A percentile compares a stretch with the other conserved stretches of the same genome.
phyloP scores from a whole-genome alignment of 257 asterid species.

The Paraleonurus japonicus region DNA sequence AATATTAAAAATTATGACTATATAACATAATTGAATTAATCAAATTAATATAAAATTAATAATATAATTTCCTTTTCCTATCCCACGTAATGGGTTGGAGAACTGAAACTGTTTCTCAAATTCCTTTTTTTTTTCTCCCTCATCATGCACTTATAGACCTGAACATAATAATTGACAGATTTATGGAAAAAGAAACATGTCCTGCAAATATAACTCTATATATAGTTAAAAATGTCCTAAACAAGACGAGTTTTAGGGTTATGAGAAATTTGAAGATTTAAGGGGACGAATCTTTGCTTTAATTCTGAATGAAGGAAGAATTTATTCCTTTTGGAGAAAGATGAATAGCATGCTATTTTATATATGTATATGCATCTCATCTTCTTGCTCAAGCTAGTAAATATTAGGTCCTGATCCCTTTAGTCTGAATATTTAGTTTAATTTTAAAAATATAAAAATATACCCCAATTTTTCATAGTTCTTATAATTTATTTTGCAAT shows the following conservation, averaged over 20 bases:
- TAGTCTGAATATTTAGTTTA: not conserved
- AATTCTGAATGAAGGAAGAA: constrained; percentile 49
- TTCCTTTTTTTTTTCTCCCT: not conserved
- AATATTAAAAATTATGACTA: no score
- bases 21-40: no score
- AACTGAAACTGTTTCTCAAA: not conserved
- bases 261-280: constrained; percentile 19
- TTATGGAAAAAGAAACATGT: not conserved
- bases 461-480: no score
- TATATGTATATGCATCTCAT: not conserved
- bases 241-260: not conserved
- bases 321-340: constrained; percentile 36
- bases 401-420: not conserved
- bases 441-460: not conserved
- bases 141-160: not conserved
- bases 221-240: not conserved
- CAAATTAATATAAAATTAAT: no score
- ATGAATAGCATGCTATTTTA: constrained; percentile 4
- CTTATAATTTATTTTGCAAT: no score
- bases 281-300: constrained; percentile 48
- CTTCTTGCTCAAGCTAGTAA: constrained; percentile 11
- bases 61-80: no score
- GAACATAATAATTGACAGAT: not conserved
- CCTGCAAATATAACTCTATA: not conserved
- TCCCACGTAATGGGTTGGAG: no score